These are phyloP conservation scores for Vaccinium darrowii DNA, from an alignment of 148 eudicot species.

Conservation along the genomic window DNA sequence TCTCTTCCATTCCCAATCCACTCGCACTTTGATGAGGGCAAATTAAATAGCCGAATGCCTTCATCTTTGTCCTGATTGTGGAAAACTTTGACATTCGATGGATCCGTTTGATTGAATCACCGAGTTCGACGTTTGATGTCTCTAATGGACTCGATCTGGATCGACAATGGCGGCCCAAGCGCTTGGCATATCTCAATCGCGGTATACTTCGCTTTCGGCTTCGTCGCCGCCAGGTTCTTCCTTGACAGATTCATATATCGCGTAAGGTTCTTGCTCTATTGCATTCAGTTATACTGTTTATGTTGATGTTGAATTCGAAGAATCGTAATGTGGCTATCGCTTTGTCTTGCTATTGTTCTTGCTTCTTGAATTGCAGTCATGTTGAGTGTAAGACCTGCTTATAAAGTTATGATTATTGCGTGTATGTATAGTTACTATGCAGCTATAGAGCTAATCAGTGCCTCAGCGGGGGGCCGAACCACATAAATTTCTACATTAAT, in stretches of 20 bases:
- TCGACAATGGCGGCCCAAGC: conserved; percentile 35
- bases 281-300: neutral
- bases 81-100: neutral
- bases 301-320: neutral
- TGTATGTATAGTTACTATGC: neutral
- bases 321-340: neutral
- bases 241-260: conserved; percentile 74
- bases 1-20: neutral
- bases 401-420: neutral
- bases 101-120: conserved; percentile 12
- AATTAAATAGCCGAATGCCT: neutral
- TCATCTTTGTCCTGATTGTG: neutral
- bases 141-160: conserved; percentile 59
- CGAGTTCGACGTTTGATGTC: conserved; percentile 14
- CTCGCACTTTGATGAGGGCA: neutral
- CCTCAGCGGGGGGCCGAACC: too few relatives aligned
- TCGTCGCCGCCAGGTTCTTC: conserved; percentile 62
- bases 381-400: neutral
- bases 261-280: conserved; percentile 44
- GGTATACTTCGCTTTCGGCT: conserved; percentile 52
- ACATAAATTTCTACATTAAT: too few relatives aligned
- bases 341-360: neutral
- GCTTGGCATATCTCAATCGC: conserved; percentile 55
- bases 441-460: too few relatives aligned
- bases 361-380: neutral